phyloP scores from a whole-genome alignment of 148 eudicot genomes.

The Rhododendron kiyosumense region DNA sequence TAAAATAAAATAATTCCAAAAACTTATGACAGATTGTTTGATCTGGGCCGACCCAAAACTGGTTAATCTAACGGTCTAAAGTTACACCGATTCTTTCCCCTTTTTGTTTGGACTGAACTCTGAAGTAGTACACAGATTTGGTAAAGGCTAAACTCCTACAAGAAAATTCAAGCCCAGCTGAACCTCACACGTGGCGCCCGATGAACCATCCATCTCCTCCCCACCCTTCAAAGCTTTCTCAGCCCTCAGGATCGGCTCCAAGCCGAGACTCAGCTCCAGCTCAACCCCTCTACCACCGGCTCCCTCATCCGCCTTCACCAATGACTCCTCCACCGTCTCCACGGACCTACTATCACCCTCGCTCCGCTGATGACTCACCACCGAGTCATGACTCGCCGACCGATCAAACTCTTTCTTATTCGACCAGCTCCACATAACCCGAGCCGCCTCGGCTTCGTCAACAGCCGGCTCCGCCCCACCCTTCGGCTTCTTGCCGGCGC shows the following conservation, averaged over 20 bases:
- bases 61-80: neutral
- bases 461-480: conserved; percentile 6
- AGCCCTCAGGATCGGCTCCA: neutral
- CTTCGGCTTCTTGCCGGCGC: neutral
- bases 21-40: neutral
- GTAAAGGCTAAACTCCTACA: neutral
- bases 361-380: neutral
- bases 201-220: neutral
- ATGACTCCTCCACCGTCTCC: conserved; percentile 35
- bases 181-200: conserved; percentile 11
- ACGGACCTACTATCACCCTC: conserved; percentile 26
- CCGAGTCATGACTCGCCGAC: conserved; percentile 57
- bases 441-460: conserved; percentile 1
- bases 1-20: neutral
- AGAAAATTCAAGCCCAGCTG: conserved; percentile 1
- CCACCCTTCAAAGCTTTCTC: neutral
- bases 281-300: neutral
- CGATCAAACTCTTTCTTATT: conserved; percentile 8
- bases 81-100: neutral
- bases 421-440: conserved; percentile 19
- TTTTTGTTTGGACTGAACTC: neutral
- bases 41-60: conserved; percentile 4
- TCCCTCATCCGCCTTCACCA: neutral
- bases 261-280: conserved; percentile 25
- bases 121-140: neutral